Evolutionary conservation across 306 rosid genomes (phyloP), one percentile per base, ranked within the genome.

Genomic region (Argentina anserina): DNA sequence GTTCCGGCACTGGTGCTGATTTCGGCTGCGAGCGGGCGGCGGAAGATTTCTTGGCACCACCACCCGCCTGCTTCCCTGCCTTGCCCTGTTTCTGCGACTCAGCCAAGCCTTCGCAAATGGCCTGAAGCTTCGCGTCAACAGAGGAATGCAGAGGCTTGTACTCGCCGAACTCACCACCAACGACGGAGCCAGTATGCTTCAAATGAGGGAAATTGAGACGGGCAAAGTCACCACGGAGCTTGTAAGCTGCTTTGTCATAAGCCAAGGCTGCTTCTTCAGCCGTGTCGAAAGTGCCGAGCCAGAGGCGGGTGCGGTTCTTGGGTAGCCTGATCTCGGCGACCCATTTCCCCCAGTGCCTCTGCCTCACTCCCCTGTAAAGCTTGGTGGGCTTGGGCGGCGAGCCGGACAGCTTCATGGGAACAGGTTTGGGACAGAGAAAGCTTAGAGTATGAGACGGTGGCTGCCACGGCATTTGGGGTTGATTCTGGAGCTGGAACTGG

Each of bases 301-400:
- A 95, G 7, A 95, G 97, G 61, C 99, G 83, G 2, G 97, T 91
- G 0, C 99, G 92, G 79, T 95, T 91, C 87, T 86, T 91, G 0
- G 99, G 99, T 1, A 95, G 96, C 9, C 99, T 83, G 21, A 95
- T 95, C 89, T 95, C 99, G 3, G 99, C 99, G 0, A 95, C 99
- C 99, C 99, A 95, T 74, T 95, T 95, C 0, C 99, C 99, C 99
- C 99, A 95, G 76, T 95, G 99, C 50, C 99, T 81, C 65, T 95
- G 97, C 74, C 99, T 74, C 18, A 95, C 99, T 36, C 99, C 99
- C 79, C 99, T 63, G 79, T 95, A 95, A 1, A 95, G 97, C 87
- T 91, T 95, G 0, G 91, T 83, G 65, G 97, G 89, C 52, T 95
- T 95, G 0, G 85, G 75, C 3, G 91, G 80, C 6, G 79, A 65